Percentiles rank a stretch among this genome's conserved stretches.
phyloP scores from a whole-genome alignment of 1,284 basidiomycete genomes.

The Melampsora larici-populina region DNA sequence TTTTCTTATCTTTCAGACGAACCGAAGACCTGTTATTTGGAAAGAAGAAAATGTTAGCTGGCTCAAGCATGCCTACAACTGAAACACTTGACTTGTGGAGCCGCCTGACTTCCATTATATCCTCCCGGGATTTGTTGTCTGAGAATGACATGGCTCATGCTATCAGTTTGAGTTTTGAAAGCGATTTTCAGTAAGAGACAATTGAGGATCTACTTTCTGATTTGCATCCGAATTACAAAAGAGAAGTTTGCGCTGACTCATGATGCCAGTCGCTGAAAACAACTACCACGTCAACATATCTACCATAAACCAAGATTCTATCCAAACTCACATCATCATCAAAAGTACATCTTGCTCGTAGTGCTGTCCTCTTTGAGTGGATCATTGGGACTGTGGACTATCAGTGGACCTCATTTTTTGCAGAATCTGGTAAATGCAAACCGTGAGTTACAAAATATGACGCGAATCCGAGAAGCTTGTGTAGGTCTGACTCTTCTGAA shows the following conservation, averaged over 20 bases:
- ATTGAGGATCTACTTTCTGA: neutral
- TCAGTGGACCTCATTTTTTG: no score
- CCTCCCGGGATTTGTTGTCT: slow-evolving; percentile 42
- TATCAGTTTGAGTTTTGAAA: no score
- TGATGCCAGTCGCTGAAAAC: slow-evolving; percentile 56
- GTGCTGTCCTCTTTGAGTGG: slow-evolving; percentile 49
- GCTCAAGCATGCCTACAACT: no score
- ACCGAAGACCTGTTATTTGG: neutral
- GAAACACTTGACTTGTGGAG: slow-evolving; percentile 47
- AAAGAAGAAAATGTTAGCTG: neutral
- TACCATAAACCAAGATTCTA: neutral
- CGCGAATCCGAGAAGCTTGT: no score
- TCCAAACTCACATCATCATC: slow-evolving; percentile 51
- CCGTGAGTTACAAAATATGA: no score
- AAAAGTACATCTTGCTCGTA: slow-evolving; percentile 52
- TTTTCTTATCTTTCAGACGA: no score
- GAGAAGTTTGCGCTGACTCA: slow-evolving; percentile 44
- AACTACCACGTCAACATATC: neutral
- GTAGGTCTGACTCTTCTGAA: no score
- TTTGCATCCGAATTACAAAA: neutral
- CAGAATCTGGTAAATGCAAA: no score
- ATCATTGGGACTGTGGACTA: slow-evolving; percentile 51
- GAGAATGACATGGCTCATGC: neutral
- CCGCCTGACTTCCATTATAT: slow-evolving; percentile 49
- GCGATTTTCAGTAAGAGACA: no score